A percentile compares a stretch with the other conserved stretches of the same genome.
These are phyloP conservation scores for Pleoardoris graminearum DNA, from an alignment of 2,329 filamentous ascomycete genomes.

Conservation along the genomic window DNA sequence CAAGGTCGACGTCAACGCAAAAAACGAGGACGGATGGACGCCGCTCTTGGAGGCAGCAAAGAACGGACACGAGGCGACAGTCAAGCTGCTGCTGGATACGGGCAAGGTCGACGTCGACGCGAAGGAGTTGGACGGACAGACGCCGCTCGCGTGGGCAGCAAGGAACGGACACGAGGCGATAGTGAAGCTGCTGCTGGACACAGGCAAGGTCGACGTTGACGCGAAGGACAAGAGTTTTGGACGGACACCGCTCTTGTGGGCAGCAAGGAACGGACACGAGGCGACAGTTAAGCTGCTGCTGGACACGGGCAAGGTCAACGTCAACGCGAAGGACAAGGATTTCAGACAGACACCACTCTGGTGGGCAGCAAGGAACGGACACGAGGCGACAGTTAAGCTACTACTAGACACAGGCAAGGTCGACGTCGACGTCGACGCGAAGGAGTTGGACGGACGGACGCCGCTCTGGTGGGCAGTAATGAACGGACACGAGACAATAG, in stretches of 20 bases:
- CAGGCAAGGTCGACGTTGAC: neutral
- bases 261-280: neutral
- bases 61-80: neutral
- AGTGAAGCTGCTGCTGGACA: neutral
- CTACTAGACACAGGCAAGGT: neutral
- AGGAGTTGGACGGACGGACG: neutral
- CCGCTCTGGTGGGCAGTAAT: conserved; percentile 1
- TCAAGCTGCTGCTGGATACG: neutral
- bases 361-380: conserved; percentile 1
- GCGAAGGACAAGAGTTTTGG: neutral
- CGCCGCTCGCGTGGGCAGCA: conserved; percentile 1
- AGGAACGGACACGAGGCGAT: conserved; percentile 3
- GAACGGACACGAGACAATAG: conserved; percentile 3
- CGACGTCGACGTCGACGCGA: neutral
- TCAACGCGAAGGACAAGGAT: neutral
- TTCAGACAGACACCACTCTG: neutral
- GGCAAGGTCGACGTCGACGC: neutral
- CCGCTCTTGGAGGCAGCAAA: neutral
- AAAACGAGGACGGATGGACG: too few relatives aligned
- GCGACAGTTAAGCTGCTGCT: conserved; percentile 3
- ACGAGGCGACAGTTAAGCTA: conserved; percentile 3
- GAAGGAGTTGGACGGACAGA: neutral
- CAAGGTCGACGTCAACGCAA: neutral
- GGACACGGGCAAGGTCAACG: neutral
- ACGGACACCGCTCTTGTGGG: neutral